A percentile compares a stretch with the other conserved stretches of the same genome.
Conservation (phyloP, 2,329 filamentous ascomycete species). For the Penicillium sp. region DNA sequence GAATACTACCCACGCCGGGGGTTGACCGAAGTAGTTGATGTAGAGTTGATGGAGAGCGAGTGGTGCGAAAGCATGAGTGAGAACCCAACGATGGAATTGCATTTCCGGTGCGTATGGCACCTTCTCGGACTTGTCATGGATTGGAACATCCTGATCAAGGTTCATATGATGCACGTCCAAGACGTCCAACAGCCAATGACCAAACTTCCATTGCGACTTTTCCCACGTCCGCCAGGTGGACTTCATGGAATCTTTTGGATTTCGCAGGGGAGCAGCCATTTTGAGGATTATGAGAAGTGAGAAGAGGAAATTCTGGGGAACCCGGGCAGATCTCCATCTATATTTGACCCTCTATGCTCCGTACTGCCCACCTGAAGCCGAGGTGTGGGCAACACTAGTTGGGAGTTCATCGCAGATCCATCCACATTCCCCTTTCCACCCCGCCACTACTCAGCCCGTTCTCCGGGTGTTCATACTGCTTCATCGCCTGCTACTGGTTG, state of each 20-base stretch:
- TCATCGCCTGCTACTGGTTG: not conserved
- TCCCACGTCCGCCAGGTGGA: conserved; percentile 44
- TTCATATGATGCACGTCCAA: conserved; percentile 35
- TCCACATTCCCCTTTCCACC: not conserved
- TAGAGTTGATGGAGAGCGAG: conserved; percentile 45
- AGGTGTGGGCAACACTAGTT: not conserved
- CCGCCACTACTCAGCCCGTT: not conserved
- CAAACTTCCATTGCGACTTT: conserved; percentile 35
- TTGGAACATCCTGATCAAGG: conserved; percentile 26
- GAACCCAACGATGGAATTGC: conserved; percentile 36
- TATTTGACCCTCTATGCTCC: not conserved
- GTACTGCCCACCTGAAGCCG: not conserved
- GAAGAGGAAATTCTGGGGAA: not conserved
- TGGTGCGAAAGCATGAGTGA: conserved; percentile 45
- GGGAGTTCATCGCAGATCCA: not conserved
- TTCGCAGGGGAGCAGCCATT: conserved; percentile 15
- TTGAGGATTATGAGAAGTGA: not conserved
- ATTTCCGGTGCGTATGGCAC: not conserved
- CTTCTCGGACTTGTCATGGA: not conserved
- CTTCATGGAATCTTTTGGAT: conserved; percentile 45
- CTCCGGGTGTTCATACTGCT: not conserved
- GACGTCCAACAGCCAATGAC: conserved; percentile 40
- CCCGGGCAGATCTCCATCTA: not conserved
- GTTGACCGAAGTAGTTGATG: conserved; percentile 33
- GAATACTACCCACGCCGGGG: conserved; percentile 36